Percentiles rank a stretch among this genome's conserved stretches.
Conservation (phyloP, 257 asterid species). For the Solanum tarapatanum region DNA sequence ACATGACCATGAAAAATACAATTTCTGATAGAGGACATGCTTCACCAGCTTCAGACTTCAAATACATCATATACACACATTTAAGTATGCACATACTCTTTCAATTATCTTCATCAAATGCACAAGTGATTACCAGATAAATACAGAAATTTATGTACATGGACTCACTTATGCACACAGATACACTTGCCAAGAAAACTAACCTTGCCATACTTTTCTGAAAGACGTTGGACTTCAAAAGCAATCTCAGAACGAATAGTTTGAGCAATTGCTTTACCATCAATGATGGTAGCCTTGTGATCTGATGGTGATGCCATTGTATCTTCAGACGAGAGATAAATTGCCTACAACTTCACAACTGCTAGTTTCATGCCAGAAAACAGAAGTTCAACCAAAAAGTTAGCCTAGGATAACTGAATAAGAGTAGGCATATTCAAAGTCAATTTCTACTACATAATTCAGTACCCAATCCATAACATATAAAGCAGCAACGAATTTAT, state of each 20-base stretch:
- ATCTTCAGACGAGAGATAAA: neutral
- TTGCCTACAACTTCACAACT: neutral
- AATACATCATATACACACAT: neutral
- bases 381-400: neutral
- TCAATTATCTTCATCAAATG: neutral
- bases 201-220: conserved; percentile 60
- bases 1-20: neutral
- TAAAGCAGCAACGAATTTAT: neutral
- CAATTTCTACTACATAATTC: neutral
- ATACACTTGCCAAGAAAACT: neutral
- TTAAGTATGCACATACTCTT: neutral
- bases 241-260: conserved; percentile 67
- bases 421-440: neutral
- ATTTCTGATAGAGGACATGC: neutral
- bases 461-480: neutral
- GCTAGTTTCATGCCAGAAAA: neutral
- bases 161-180: neutral
- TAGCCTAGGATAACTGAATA: neutral
- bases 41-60: neutral
- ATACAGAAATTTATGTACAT: neutral
- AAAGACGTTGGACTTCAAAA: conserved; percentile 43
- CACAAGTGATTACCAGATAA: neutral
- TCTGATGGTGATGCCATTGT: conserved; percentile 46
- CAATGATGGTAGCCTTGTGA: conserved; percentile 55
- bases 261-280: conserved; percentile 73